Evolutionary conservation across 1,139 yeast genomes (phyloP).

Genomic region (Yamadazyma spencermartinsiae): DNA sequence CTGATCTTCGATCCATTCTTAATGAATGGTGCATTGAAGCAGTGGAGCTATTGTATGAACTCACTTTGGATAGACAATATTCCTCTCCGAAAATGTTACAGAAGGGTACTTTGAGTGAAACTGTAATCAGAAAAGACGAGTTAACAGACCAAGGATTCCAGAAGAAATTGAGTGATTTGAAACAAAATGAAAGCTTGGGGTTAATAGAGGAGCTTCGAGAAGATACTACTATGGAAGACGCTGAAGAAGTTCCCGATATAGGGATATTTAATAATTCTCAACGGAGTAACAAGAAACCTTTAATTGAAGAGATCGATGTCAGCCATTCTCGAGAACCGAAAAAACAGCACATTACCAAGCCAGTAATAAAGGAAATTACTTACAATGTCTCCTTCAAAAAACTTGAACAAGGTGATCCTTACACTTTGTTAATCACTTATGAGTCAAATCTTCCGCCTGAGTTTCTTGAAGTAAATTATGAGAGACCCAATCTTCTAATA

Average conservation of each 20-base stretch:
- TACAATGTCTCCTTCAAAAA: conserved; percentile 14
- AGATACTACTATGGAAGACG: conserved; percentile 16
- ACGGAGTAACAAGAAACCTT: conserved; percentile 20
- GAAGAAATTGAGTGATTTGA: conserved; percentile 31
- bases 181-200: conserved; percentile 41
- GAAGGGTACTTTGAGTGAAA: conserved; percentile 52
- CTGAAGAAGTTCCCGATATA: conserved; percentile 4
- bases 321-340: conserved; percentile 4
- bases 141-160: conserved; percentile 32
- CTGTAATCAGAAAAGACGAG: conserved; percentile 35
- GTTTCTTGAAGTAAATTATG: conserved; percentile 5
- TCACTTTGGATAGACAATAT: conserved; percentile 42
- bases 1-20: conserved; percentile 47
- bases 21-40: conserved; percentile 71
- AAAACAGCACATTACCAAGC: background rate
- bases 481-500: conserved; percentile 8
- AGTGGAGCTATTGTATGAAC: conserved; percentile 51
- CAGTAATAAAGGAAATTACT: conserved; percentile 2
- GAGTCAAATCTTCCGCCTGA: conserved; percentile 13
- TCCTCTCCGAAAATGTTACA: conserved; percentile 61
- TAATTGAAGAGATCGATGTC: conserved; percentile 40
- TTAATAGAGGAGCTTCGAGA: conserved; percentile 38
- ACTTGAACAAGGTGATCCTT: conserved; percentile 3
- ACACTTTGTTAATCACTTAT: conserved; percentile 8
- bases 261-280: conserved; percentile 7